Evolutionary conservation across 2,329 filamentous ascomycete species (phyloP).

Genomic region (Fusarium sororula): DNA sequence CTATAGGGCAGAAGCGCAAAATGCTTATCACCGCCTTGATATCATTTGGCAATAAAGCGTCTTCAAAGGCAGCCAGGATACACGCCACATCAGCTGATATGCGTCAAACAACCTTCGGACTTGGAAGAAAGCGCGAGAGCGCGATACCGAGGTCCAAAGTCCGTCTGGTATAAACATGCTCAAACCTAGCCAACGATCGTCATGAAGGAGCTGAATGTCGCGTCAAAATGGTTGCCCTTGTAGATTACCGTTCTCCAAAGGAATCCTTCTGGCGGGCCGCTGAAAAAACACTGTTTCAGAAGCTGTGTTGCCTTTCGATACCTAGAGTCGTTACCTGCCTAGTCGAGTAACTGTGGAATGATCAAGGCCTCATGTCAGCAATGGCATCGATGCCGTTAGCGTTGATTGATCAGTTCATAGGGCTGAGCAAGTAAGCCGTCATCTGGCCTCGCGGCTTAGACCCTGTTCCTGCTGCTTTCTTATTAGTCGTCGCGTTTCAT

Average conservation of each 20-base stretch:
- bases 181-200: background rate
- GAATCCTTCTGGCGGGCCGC: background rate
- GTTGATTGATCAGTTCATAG: constrained; percentile 1
- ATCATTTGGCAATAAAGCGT: background rate
- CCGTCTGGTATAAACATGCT: background rate
- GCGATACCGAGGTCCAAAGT: background rate
- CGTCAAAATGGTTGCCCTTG: background rate
- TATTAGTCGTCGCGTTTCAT: background rate
- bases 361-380: background rate
- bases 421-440: constrained; percentile 10
- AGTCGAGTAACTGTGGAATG: background rate
- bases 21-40: background rate
- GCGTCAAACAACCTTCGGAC: background rate
- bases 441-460: background rate
- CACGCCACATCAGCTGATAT: constrained; percentile 17
- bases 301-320: background rate
- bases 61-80: background rate
- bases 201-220: background rate
- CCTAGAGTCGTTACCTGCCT: background rate
- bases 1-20: background rate
- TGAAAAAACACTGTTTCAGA: background rate
- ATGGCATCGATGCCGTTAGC: background rate
- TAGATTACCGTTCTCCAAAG: background rate
- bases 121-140: constrained; percentile 22
- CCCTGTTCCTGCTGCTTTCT: background rate